Evolutionary conservation across 352 stramenopile genomes (phyloP).

Genomic region (Phytophthora sansomeana): DNA sequence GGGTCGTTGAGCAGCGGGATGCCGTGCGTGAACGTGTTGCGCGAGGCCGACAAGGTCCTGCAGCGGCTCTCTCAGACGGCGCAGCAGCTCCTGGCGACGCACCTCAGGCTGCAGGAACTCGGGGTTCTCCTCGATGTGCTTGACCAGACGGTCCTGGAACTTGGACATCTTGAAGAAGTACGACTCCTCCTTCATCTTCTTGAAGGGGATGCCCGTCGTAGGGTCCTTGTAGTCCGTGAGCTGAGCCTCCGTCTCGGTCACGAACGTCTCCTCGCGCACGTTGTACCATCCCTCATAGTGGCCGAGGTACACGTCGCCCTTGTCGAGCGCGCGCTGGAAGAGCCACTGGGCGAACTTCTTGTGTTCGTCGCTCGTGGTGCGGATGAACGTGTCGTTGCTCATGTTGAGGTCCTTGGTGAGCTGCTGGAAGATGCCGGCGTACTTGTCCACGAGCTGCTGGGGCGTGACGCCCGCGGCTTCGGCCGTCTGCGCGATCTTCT

Average conservation of each 20-base stretch:
- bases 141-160: conserved; percentile 95
- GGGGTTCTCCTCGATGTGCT: conserved; percentile 96
- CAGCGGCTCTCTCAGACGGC: conserved; percentile 92
- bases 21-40: conserved; percentile 96
- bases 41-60: conserved; percentile 97
- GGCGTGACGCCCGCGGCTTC: conserved; percentile 91
- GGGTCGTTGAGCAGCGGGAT: conserved; percentile 95
- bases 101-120: conserved; percentile 97
- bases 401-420: conserved; percentile 89
- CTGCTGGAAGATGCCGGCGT: conserved; percentile 89
- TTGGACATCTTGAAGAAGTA: conserved; percentile 99
- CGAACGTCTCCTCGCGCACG: conserved; percentile 98
- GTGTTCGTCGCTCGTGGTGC: conserved; percentile 96
- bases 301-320: conserved; percentile 97
- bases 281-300: conserved; percentile 99
- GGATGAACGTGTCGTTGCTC: conserved; percentile 94
- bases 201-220: conserved; percentile 92
- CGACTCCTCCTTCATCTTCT: conserved; percentile 98
- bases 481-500: conserved; percentile 99
- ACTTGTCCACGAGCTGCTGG: conserved; percentile 97
- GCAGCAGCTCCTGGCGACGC: conserved; percentile 95
- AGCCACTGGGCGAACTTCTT: conserved; percentile 95
- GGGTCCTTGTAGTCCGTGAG: conserved; percentile 97
- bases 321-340: conserved; percentile 92
- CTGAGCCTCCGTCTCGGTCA: conserved; percentile 97